A percentile compares a stretch with the other conserved stretches of the same genome.
Evolutionary conservation across 768 basidiomycete genomes (phyloP).

Genomic region (Termitomyces sp.): DNA sequence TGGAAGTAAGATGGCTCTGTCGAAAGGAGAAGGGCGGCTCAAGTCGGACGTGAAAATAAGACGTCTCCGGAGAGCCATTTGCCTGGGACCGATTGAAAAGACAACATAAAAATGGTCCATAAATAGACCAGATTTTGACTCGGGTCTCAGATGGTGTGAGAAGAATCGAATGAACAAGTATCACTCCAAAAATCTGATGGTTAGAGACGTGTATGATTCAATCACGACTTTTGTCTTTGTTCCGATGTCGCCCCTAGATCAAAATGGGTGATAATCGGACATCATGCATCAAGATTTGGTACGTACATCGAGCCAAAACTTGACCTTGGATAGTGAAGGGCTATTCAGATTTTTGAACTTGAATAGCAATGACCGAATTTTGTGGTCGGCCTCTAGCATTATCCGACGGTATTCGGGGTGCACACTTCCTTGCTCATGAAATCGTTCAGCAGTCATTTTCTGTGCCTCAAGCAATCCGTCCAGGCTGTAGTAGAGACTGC

Average conservation of each 20-base stretch:
- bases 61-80: not conserved
- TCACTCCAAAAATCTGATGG: not conserved
- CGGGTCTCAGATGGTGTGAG: too few species aligned
- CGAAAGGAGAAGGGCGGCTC: not conserved
- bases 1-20: not conserved
- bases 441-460: not conserved
- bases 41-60: not conserved
- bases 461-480: constrained; percentile 3
- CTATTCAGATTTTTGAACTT: constrained; percentile 4
- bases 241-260: not conserved
- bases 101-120: too few species aligned
- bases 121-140: not conserved
- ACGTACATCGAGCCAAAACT: constrained; percentile 3
- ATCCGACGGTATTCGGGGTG: not conserved
- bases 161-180: not conserved
- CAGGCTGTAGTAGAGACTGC: constrained; percentile 2
- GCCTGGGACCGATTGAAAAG: not conserved
- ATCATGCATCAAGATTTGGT: not conserved
- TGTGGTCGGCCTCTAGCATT: constrained; percentile 1
- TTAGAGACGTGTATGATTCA: not conserved
- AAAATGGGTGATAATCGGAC: not conserved
- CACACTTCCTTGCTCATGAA: not conserved
- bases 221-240: not conserved
- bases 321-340: constrained; percentile 3
- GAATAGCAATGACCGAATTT: constrained; percentile 4